Conservation (phyloP, 257 asterid species). For the Capsicum rhomboideum region DNA sequence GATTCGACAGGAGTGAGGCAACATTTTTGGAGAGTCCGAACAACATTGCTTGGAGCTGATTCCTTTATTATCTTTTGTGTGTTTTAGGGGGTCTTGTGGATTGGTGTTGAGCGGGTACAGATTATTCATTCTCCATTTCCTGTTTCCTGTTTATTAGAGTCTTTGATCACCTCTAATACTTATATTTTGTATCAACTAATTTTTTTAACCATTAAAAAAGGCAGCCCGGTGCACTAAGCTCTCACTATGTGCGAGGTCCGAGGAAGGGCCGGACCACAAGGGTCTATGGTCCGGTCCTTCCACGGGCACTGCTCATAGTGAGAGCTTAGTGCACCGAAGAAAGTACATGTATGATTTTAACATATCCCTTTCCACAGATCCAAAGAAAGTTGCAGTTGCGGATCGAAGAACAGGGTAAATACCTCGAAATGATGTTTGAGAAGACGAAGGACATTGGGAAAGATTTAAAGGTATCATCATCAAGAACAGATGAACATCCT, state of each 20-base stretch:
- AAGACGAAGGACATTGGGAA: slow-evolving; percentile 61
- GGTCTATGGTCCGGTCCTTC: too few relatives aligned
- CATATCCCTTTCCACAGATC: slow-evolving; percentile 32
- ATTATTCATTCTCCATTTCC: background rate
- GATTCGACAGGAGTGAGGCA: background rate
- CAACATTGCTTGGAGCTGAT: background rate
- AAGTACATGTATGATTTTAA: background rate
- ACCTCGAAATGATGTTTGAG: slow-evolving; percentile 70
- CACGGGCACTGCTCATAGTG: too few relatives aligned
- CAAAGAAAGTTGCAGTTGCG: slow-evolving; percentile 77
- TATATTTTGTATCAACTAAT: too few relatives aligned
- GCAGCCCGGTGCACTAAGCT: too few relatives aligned
- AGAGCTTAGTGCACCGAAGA: too few relatives aligned
- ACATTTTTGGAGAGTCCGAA: background rate
- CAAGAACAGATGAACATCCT: slow-evolving; percentile 24
- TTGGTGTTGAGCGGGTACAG: too few relatives aligned
- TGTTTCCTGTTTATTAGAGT: background rate
- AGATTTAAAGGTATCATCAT: slow-evolving; percentile 26
- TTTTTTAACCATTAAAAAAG: too few relatives aligned
- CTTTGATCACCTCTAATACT: background rate
- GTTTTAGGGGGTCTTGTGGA: too few relatives aligned
- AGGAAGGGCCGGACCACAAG: too few relatives aligned
- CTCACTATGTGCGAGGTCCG: too few relatives aligned
- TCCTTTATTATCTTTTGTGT: background rate
- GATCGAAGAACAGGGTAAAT: slow-evolving; percentile 81